These are phyloP conservation scores for Sclerotinia trifoliorum DNA, from an alignment of 2,329 filamentous ascomycete species.

Conservation along the genomic window DNA sequence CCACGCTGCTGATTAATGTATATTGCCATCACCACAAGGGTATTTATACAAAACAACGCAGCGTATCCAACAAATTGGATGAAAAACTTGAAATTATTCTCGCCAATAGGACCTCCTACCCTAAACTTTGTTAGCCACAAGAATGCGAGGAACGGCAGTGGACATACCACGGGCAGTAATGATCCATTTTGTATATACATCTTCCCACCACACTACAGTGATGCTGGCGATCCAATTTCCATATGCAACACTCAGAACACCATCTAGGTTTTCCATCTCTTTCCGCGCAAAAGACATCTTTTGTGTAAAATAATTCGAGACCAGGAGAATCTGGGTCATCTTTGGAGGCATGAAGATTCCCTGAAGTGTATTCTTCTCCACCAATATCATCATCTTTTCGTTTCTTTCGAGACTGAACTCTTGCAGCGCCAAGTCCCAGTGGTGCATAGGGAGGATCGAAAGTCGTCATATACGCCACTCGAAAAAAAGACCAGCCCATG, in stretches of 20 bases:
- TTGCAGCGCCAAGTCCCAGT: conserved; percentile 48
- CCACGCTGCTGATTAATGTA: conserved; percentile 53
- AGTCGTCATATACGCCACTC: conserved; percentile 66
- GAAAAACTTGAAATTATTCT: conserved; percentile 90
- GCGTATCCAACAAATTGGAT: conserved; percentile 80
- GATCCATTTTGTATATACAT: conserved; percentile 67
- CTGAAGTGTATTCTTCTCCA: conserved; percentile 30
- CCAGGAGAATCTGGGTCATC: conserved; percentile 59
- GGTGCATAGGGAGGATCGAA: conserved; percentile 73
- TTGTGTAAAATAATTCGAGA: conserved; percentile 74
- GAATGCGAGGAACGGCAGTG: not conserved
- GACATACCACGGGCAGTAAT: conserved; percentile 79
- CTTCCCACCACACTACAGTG: conserved; percentile 67
- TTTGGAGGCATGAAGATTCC: conserved; percentile 25
- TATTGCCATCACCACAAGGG: conserved; percentile 62
- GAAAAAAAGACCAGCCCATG: conserved; percentile 66
- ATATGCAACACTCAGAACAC: conserved; percentile 80
- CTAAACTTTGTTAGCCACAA: conserved; percentile 41
- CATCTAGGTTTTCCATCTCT: conserved; percentile 79
- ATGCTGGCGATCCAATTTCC: conserved; percentile 85
- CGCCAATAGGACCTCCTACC: conserved; percentile 90
- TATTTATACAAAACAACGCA: conserved; percentile 62
- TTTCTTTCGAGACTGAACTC: conserved; percentile 29
- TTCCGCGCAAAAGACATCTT: conserved; percentile 82
- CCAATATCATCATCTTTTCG: conserved; percentile 34